Conservation (phyloP, 352 stramenopile species). For the Pythium utonaiense region DNA sequence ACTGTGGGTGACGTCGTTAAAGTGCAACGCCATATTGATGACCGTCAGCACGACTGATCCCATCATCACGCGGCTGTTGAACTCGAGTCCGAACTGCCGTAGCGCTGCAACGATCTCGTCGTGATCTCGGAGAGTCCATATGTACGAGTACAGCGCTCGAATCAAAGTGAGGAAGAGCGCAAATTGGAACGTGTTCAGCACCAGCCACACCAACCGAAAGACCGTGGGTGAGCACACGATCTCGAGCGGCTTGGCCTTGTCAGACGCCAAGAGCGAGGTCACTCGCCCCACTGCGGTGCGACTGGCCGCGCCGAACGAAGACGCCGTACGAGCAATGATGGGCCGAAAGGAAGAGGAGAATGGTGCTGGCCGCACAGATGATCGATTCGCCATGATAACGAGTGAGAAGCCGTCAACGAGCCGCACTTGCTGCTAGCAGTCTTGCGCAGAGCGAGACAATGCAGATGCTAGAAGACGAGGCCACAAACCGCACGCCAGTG, state of each 20-base stretch:
- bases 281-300: too few relatives aligned
- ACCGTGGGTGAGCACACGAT: background rate
- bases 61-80: conserved; percentile 1
- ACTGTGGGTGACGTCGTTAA: background rate
- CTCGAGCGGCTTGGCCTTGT: background rate
- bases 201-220: background rate
- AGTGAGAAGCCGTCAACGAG: too few relatives aligned
- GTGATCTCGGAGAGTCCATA: conserved; percentile 5
- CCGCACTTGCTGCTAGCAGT: too few relatives aligned
- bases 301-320: background rate
- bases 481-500: too few relatives aligned
- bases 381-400: too few relatives aligned
- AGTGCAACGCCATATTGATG: background rate
- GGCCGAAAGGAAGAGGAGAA: background rate
- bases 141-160: conserved; percentile 6
- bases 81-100: conserved; percentile 3
- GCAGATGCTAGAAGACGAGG: too few relatives aligned
- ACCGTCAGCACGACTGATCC: background rate
- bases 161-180: background rate
- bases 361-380: background rate
- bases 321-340: background rate
- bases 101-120: conserved; percentile 5
- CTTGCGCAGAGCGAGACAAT: too few relatives aligned
- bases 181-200: conserved; percentile 3
- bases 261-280: background rate